Evolutionary conservation across 2,329 filamentous ascomycete genomes (phyloP), one percentile per base, ranked within the genome.

Genomic region (Macroventuria anomochaeta): DNA sequence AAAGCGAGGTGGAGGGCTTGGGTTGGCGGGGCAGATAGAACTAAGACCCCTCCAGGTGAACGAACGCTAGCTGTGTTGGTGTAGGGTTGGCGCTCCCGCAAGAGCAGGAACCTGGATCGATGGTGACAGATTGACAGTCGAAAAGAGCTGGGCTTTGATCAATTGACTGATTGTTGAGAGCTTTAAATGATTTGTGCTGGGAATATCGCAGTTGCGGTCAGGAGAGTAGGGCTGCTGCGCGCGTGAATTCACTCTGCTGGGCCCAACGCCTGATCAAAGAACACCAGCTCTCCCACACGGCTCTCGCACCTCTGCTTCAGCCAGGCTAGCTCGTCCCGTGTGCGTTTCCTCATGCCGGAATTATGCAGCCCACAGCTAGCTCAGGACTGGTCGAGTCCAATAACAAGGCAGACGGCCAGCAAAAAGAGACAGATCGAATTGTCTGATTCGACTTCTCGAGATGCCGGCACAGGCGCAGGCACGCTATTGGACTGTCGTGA

Each of bases 281-380:
- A 54, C 53, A 55, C 46, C 53, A 50, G 56, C 43, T 43, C 54
- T 42, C 53, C 51, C 52, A 25, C 23, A 48, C 39, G 26, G 8
- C 39, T 37, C 26, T 40, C 7, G 23, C 23, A 46, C 38, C 25
- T 46, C 33, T 49, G 51, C 44, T 36, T 36, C 44, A 44, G 39
- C 44, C 15, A 36, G 23, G 41, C 46, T 66, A 64, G 62, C 55
- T 58, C 63, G 67, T 76, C 75, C 72, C 71, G 74, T 76, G 72
- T 71, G 69, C 63, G 64, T 57, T 63, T 67, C 47, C 63, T 70
- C 65, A 76, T 77, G 76, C 73, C 62, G 66, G 64, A 54, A 56
- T 60, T 50, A 63, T 68, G 68, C 68, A 68, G 59, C 53, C 59
- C 43, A 48, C 41, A 41, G 41, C 54, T 68, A 67, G 67, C 50